These are phyloP conservation scores for Mycena chlorophos DNA, from an alignment of 768 basidiomycete genomes.

Conservation along the genomic window DNA sequence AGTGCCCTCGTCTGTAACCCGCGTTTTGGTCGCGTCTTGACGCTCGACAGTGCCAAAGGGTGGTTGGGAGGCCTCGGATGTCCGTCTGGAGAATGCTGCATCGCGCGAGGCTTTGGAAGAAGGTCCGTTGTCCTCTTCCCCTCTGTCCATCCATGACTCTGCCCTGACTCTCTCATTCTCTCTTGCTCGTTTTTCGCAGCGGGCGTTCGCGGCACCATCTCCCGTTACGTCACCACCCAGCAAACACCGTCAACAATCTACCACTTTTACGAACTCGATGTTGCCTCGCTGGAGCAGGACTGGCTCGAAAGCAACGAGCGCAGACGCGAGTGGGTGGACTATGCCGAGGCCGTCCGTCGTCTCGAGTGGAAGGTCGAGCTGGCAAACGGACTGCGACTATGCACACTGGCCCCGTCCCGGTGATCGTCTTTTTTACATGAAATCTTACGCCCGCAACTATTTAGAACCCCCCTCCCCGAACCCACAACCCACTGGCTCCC, in stretches of 20 bases:
- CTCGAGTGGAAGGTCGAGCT: conserved; percentile 87
- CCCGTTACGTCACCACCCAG: conserved; percentile 82
- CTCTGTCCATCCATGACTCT: conserved; percentile 68
- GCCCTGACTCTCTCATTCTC: conserved; percentile 43
- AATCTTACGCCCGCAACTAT: background rate
- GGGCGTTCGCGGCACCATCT: conserved; percentile 85
- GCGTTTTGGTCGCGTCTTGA: conserved; percentile 15
- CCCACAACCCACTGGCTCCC: conserved; percentile 13
- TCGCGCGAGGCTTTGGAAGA: conserved; percentile 92
- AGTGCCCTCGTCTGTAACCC: conserved; percentile 45
- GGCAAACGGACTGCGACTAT: conserved; percentile 70
- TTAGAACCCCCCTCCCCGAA: conserved; percentile 6
- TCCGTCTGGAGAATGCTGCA: conserved; percentile 81
- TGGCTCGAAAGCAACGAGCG: conserved; percentile 84
- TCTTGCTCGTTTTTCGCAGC: conserved; percentile 52
- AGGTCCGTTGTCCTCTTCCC: conserved; percentile 83
- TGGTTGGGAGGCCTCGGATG: conserved; percentile 85
- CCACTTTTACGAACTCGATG: conserved; percentile 90
- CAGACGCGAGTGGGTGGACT: conserved; percentile 85
- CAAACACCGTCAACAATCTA: conserved; percentile 77
- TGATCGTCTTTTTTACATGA: conserved; percentile 23
- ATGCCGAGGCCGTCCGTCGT: conserved; percentile 72
- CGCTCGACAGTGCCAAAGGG: conserved; percentile 80
- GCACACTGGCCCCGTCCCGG: conserved; percentile 64
- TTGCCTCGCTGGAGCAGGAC: conserved; percentile 68